These are phyloP conservation scores for Colletotrichum brevisporum DNA, from an alignment of 2,329 filamentous ascomycete species.

Conservation along the genomic window DNA sequence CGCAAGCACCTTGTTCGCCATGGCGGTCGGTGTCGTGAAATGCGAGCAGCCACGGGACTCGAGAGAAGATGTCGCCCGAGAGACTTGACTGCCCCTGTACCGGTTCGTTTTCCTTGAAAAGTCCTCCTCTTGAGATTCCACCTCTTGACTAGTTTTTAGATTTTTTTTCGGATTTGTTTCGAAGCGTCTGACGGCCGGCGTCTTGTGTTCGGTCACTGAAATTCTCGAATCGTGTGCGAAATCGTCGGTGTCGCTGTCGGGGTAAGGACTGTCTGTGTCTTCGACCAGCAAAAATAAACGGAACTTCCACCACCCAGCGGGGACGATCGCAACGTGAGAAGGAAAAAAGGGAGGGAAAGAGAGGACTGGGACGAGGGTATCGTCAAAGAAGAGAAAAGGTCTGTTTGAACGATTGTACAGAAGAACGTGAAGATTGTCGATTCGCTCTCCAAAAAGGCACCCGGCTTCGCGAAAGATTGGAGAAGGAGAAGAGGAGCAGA, in stretches of 20 bases:
- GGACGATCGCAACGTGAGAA: slow-evolving; percentile 28
- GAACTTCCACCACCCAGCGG: slow-evolving; percentile 39
- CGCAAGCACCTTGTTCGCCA: slow-evolving; percentile 70
- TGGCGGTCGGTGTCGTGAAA: slow-evolving; percentile 47
- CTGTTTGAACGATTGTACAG: slow-evolving; percentile 35
- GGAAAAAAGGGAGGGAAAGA: slow-evolving; percentile 23
- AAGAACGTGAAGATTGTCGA: slow-evolving; percentile 35
- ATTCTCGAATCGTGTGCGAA: not conserved
- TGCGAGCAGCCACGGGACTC: slow-evolving; percentile 43
- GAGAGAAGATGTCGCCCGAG: slow-evolving; percentile 39
- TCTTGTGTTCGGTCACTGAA: slow-evolving; percentile 42
- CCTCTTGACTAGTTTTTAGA: slow-evolving; percentile 21
- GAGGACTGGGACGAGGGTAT: slow-evolving; percentile 33
- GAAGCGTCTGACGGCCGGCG: slow-evolving; percentile 54
- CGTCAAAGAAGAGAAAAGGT: slow-evolving; percentile 34
- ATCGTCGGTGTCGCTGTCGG: slow-evolving; percentile 25
- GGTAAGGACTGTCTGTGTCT: slow-evolving; percentile 40
- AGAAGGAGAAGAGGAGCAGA: slow-evolving; percentile 12
- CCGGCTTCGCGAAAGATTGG: slow-evolving; percentile 13
- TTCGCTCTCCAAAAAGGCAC: slow-evolving; percentile 17
- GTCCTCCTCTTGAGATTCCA: slow-evolving; percentile 22
- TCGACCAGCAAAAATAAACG: slow-evolving; percentile 39
- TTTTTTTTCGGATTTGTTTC: slow-evolving; percentile 5
- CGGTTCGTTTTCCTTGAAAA: slow-evolving; percentile 1
- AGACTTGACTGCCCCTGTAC: slow-evolving; percentile 42